phyloP scores from a whole-genome alignment of 768 basidiomycete species.

The Baorangia bicolor region DNA sequence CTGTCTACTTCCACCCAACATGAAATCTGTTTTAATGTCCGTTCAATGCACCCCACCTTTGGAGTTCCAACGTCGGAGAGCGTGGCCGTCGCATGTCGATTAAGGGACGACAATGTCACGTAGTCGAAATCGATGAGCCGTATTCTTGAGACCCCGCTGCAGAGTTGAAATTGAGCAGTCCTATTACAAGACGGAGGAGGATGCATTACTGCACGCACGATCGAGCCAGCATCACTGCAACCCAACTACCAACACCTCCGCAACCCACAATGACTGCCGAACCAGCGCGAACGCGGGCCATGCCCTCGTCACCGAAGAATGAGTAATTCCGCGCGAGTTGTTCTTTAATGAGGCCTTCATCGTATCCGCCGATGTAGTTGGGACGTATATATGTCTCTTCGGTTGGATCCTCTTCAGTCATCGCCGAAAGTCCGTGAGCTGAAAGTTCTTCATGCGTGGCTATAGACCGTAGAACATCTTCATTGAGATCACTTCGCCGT shows the following conservation, averaged over 20 bases:
- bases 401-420: neutral
- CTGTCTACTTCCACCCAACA: constrained; percentile 88
- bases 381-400: constrained; percentile 20
- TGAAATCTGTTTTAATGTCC: constrained; percentile 66
- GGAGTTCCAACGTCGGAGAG: constrained; percentile 91
- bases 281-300: constrained; percentile 71
- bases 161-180: neutral
- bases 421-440: neutral
- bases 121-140: constrained; percentile 94
- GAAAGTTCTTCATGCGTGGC: constrained; percentile 19
- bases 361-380: constrained; percentile 41
- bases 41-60: constrained; percentile 80
- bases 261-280: constrained; percentile 90
- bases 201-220: constrained; percentile 55
- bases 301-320: constrained; percentile 89
- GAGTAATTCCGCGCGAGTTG: constrained; percentile 92
- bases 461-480: constrained; percentile 57
- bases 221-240: constrained; percentile 87
- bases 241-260: constrained; percentile 97
- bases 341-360: constrained; percentile 83
- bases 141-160: constrained; percentile 71
- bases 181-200: neutral
- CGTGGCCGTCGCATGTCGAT: constrained; percentile 89
- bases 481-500: constrained; percentile 53
- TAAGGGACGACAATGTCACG: constrained; percentile 91